Evolutionary conservation across 2,329 filamentous ascomycete species (phyloP), one percentile per base, ranked within the genome.

Genomic region (Fusarium sublunatum): DNA sequence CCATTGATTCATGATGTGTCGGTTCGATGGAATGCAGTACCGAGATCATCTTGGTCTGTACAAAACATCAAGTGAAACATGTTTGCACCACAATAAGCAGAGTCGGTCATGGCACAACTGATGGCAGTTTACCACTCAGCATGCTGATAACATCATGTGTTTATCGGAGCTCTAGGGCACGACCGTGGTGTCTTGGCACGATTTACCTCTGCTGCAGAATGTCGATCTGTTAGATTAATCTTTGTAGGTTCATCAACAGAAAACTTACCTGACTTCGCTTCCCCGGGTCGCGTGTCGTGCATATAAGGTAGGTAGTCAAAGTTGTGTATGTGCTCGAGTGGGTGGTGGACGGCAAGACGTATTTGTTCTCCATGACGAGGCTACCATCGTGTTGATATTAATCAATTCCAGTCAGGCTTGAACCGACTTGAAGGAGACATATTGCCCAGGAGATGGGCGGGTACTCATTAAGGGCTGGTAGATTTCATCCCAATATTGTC

Each of bases 11-110:
- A 3, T 24, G 9, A 15, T 40, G 32, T 44, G 47, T 40, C 25
- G 29, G 26, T n/a, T 26, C 36, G 25, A 47, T 39, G 61, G 61
- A 62, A 64, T 64, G 61, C 28, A 38, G 49, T 36, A 40, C 31
- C 43, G 39, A 46, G 29, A 54, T 38, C 34, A 53, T 47, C 51
- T 24, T 38, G 32, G 22, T 11, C 31, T 51, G 15, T 15, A 6
- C 11, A 24, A 28, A n/a, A 38, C 25, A 13, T 25, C 12, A 44
- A n/a, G 39, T 54, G 57, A 65, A 58, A 64, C 61, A 64, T 49
- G 24, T 53, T 29, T 39, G 29, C 31, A 53, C 26, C 28, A 53
- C 52, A 56, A 32, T 32, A 48, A 51, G 47, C 28, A 49, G 32
- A n/a, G 13, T 29, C 25, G 29, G 11, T 22, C 39, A 45, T 19